phyloP scores from a whole-genome alignment of 345 rosid species.

The Camelina hispida region DNA sequence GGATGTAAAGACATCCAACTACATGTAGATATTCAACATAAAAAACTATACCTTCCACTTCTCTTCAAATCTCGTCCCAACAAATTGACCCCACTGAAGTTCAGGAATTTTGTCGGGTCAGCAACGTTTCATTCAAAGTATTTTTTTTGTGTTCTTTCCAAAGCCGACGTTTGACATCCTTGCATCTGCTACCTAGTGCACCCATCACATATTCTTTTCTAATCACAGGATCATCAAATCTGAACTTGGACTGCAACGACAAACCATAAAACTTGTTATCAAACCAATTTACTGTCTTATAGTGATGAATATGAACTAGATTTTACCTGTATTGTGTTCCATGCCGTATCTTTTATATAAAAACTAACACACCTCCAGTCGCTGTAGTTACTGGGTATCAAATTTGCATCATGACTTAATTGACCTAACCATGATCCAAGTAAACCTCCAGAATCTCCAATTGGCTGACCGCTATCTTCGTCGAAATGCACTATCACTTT shows the following conservation, averaged over 20 bases:
- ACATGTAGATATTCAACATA: too few relatives aligned
- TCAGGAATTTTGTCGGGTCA: not conserved
- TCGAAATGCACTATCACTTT: too few relatives aligned
- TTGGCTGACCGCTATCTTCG: too few relatives aligned
- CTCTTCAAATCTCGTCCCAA: not conserved
- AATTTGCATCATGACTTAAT: too few relatives aligned
- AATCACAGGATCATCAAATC: not conserved
- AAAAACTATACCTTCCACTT: constrained; percentile 17
- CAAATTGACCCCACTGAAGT: not conserved
- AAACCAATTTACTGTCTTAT: not conserved
- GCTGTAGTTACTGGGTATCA: too few relatives aligned
- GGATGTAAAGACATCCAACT: not conserved
- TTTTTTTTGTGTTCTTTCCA: not conserved
- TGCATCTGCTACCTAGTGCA: constrained; percentile 18
- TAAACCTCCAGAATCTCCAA: too few relatives aligned
- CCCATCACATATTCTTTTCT: not conserved
- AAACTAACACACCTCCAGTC: too few relatives aligned
- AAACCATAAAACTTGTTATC: not conserved
- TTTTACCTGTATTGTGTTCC: too few relatives aligned
- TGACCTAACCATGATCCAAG: too few relatives aligned
- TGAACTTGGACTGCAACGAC: not conserved
- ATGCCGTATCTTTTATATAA: too few relatives aligned
- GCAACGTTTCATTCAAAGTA: not conserved
- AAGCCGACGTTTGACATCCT: not conserved
- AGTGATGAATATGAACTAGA: too few relatives aligned